phyloP scores from a whole-genome alignment of 2,329 filamentous ascomycete species.

The Botryotinia globosa region DNA sequence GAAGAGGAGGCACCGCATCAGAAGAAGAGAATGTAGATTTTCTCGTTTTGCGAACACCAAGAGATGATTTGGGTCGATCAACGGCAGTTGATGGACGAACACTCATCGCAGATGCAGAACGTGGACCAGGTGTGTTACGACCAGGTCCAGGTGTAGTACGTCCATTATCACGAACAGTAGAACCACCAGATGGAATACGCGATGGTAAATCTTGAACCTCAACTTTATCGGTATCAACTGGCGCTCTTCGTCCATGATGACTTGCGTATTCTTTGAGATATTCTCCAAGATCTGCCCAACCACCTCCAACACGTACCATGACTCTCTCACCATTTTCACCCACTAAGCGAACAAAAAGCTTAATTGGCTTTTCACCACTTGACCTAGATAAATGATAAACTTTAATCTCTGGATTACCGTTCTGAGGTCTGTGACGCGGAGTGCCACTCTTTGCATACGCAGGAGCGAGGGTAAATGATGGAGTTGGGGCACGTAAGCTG shows the following conservation, averaged over 20 bases:
- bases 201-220: conserved; percentile 56
- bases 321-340: conserved; percentile 88
- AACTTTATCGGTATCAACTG: conserved; percentile 50
- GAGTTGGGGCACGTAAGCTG: conserved; percentile 52
- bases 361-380: conserved; percentile 83
- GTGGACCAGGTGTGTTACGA: conserved; percentile 44
- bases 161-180: conserved; percentile 23
- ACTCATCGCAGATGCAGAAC: conserved; percentile 31
- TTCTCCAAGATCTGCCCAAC: conserved; percentile 96
- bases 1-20: conserved; percentile 27
- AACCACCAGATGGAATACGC: conserved; percentile 32
- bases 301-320: conserved; percentile 96
- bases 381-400: conserved; percentile 87
- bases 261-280: conserved; percentile 91
- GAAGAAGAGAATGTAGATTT: conserved; percentile 21
- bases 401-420: conserved; percentile 72
- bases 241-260: conserved; percentile 77
- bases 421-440: conserved; percentile 47
- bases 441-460: conserved; percentile 45
- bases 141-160: conserved; percentile 30
- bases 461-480: conserved; percentile 68
- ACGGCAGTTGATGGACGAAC: conserved; percentile 30
- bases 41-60: conserved; percentile 34
- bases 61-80: conserved; percentile 32
- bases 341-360: conserved; percentile 89